Base-by-base conservation (phyloP, 2,329 filamentous ascomycete species). In the Acarospora socialis region DNA sequence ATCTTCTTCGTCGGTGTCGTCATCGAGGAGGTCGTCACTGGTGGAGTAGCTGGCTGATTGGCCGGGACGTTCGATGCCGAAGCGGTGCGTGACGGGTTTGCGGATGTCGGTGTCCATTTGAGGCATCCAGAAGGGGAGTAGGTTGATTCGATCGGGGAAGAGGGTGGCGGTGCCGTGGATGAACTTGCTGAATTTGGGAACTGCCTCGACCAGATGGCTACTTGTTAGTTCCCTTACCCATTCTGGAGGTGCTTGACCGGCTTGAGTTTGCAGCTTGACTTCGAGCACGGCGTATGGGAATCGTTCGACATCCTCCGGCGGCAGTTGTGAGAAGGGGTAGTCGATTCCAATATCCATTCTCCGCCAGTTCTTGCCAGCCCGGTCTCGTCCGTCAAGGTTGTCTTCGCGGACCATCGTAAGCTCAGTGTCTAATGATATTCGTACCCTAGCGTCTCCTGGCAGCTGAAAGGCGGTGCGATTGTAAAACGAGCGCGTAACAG, bases 131-230 rank as follows among this genome's bases (percentile, higher is more conserved):
- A 82, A 98, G 1, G 90, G 90, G 4, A 98, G 65, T 8, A 98
- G 67, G 28, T 94, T 66, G 55, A 98, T 98, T 34, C 80, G 74
- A 26, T 76, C 70, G 0, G 86, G 86, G 54, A 94, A 92, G 27
- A 98, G 60, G 7, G 73, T 81, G 7, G 87, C 87, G 2, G 78
- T 84, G 37, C 90, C 90, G 55, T 98, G 90, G 36, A 98, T 95
- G 55, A 95, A 98, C 60, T 98, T 98, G 50, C 84, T 94, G 58
- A 95, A 98, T 53, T 98, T 98, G 40, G 90, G 90, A 2, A 98
- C 86, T n/a, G 90, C 86, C 59, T 98, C 90, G 2, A 98, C 90
- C 10, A 98, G 68, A 59, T 98, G 90, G 40, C 84, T 93, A 8
- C 82, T 70, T 26, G 84, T 92, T 31, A 98, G 68, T 51, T 95